Base-by-base conservation (phyloP, 306 rosid species). In the Mucuna pruriens region DNA sequence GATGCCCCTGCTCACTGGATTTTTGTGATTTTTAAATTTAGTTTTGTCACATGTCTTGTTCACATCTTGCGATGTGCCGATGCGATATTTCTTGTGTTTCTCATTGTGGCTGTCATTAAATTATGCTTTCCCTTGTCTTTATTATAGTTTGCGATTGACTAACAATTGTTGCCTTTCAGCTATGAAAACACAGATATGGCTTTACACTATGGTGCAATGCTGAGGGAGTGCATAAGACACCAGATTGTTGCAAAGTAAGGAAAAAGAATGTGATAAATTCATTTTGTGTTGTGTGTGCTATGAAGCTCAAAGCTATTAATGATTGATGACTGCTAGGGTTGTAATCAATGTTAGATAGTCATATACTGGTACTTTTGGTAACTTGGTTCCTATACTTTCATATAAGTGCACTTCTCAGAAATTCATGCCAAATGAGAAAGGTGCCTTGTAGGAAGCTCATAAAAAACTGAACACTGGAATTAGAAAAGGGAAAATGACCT, bases 141-240 rank as follows among this genome's bases (percentile, higher is more conserved):
- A 48, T 73, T 57, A 20, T 61, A 6, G 2, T 54, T 42, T n/a
- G 70, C 78, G 23, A 29, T 39, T 81, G 65, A 45, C 46, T 66
- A 52, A 60, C 63, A 52, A 26, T 25, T 71, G 57, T 83, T 78
- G 49, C 55, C 42, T 87, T 79, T 13, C 54, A 95, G 99, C 23
- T 95, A 95, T 58, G 98, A 87, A 86, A 85, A 92, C 86, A 79
- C 94, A 25, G 98, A 95, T 40, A 90, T 95, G 99, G 99, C 98
- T 84, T 88, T 95, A 69, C 99, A 95, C 84, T 95, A 91, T 83
- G 97, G 99, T 49, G 97, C 99, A 39, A 95, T 95, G 98, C 84
- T 95, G 84, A 87, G 98, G 90, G 99, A 95, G 88, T 95, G 99
- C 87, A 95, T 95, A 84, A 93, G 99, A 80, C 99, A 95, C 86